These are phyloP conservation scores for Verticillium isaacii DNA, from an alignment of 2,329 filamentous ascomycete genomes.

Conservation along the genomic window DNA sequence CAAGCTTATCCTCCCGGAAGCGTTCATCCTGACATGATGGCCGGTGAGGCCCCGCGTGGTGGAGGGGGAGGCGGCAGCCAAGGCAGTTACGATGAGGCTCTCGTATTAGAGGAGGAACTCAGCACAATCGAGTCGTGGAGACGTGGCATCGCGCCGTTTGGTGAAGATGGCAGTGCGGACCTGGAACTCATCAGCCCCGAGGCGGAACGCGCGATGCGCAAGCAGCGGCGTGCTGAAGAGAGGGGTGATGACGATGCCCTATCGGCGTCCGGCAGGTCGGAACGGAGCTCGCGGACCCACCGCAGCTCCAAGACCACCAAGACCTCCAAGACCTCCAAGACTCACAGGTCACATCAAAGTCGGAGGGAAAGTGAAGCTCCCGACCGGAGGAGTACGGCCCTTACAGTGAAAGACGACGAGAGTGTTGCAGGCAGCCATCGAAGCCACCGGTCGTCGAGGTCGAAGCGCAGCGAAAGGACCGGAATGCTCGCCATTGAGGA, in stretches of 20 bases:
- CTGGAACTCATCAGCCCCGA: conserved; percentile 54
- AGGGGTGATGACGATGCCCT: conserved; percentile 27
- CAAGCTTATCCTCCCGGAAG: conserved; percentile 1
- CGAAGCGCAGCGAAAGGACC: conserved; percentile 25
- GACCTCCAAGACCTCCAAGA: conserved; percentile 20
- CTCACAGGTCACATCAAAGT: conserved; percentile 22
- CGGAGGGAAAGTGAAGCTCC: conserved; percentile 16
- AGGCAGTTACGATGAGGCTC: conserved; percentile 44
- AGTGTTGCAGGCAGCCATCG: conserved; percentile 35
- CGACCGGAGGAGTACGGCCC: conserved; percentile 6
- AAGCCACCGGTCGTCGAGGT: conserved; percentile 20
- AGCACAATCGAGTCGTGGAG: conserved; percentile 56
- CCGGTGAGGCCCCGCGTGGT: neutral
- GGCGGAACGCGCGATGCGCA: conserved; percentile 42
- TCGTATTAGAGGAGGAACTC: conserved; percentile 53
- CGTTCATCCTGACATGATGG: conserved; percentile 1
- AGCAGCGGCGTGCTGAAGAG: conserved; percentile 23
- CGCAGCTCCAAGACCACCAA: conserved; percentile 19
- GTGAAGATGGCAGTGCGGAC: conserved; percentile 43
- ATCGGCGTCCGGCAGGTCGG: conserved; percentile 26
- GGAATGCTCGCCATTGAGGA: conserved; percentile 28
- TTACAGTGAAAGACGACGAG: conserved; percentile 15
- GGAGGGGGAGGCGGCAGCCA: conserved; percentile 14
- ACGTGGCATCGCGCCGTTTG: conserved; percentile 46
- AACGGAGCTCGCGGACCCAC: conserved; percentile 16